Evolutionary conservation across 768 basidiomycete genomes (phyloP).

Genomic region (Terana coerulea): DNA sequence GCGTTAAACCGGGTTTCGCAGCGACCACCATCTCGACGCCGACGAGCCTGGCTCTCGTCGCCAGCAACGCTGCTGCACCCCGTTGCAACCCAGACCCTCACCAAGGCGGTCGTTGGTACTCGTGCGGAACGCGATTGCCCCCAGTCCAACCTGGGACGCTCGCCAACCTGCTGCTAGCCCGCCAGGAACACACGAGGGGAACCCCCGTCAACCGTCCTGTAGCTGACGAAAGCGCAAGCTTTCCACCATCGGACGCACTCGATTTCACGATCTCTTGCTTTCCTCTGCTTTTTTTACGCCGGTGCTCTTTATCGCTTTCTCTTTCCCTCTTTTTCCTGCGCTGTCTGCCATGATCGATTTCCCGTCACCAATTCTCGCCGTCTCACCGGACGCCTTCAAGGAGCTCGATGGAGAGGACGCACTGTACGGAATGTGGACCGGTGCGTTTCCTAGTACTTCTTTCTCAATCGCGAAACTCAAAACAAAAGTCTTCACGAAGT

Average conservation of each 20-base stretch:
- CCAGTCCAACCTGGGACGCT: neutral
- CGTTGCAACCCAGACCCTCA: neutral
- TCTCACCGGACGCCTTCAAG: slow-evolving; percentile 61
- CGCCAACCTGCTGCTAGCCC: slow-evolving; percentile 1
- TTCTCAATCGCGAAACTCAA: neutral
- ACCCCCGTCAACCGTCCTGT: neutral
- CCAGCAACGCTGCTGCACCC: neutral
- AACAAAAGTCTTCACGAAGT: slow-evolving; percentile 73
- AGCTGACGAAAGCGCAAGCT: neutral
- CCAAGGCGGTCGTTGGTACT: neutral
- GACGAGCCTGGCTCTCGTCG: slow-evolving; percentile 5
- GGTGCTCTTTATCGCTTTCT: slow-evolving; percentile 12
- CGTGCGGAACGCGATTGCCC: too few species aligned
- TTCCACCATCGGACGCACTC: neutral
- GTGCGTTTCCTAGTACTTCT: slow-evolving; percentile 36
- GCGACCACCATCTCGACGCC: slow-evolving; percentile 11
- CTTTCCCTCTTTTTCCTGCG: slow-evolving; percentile 7
- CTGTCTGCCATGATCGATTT: slow-evolving; percentile 44
- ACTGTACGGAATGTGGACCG: slow-evolving; percentile 61
- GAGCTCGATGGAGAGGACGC: slow-evolving; percentile 69
- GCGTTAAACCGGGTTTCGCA: neutral
- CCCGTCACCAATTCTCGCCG: slow-evolving; percentile 61
- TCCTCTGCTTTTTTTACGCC: slow-evolving; percentile 5
- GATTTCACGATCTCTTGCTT: slow-evolving; percentile 11
- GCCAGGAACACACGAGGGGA: too few species aligned